A percentile compares a stretch with the other conserved stretches of the same genome.
Conservation (phyloP, 2,329 filamentous ascomycete genomes). For the Boeremia lycopersici region DNA sequence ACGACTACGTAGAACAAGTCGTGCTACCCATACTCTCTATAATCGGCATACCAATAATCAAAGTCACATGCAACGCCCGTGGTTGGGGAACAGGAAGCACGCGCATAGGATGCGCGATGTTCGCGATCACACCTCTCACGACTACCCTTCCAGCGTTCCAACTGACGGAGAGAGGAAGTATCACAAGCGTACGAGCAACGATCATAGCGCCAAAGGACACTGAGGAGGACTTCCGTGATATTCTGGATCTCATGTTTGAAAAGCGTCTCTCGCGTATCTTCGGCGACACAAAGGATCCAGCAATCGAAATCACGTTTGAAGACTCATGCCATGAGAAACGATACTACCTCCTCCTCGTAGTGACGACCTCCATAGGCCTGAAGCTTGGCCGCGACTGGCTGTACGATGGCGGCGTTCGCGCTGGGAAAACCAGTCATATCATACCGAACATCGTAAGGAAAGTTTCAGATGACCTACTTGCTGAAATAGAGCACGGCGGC, state of each 20-base stretch:
- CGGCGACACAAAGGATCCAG: conserved; percentile 11
- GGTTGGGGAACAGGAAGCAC: conserved; percentile 60
- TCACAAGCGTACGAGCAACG: conserved; percentile 42
- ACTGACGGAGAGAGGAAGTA: conserved; percentile 34
- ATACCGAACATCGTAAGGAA: conserved; percentile 49
- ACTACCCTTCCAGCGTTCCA: conserved; percentile 45
- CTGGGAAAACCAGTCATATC: conserved; percentile 30
- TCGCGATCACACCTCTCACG: conserved; percentile 54
- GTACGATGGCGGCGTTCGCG: conserved; percentile 43
- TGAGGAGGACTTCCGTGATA: conserved; percentile 38
- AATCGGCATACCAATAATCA: conserved; percentile 58
- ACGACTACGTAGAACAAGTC: conserved; percentile 63
- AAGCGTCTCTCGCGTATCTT: conserved; percentile 25
- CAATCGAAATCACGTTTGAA: conserved; percentile 45
- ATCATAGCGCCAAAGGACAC: conserved; percentile 46
- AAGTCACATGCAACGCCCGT: conserved; percentile 51
- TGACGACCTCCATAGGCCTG: conserved; percentile 55
- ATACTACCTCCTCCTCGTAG: conserved; percentile 62
- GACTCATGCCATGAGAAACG: conserved; percentile 52
- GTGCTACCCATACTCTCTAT: conserved; percentile 59
- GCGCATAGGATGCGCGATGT: conserved; percentile 57
- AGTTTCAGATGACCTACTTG: conserved; percentile 53
- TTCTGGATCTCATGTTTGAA: conserved; percentile 33
- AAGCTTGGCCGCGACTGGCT: conserved; percentile 60
- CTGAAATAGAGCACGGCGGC: conserved; percentile 54